These are phyloP conservation scores for Botryotinia narcissicola DNA, from an alignment of 2,329 filamentous ascomycete genomes.

Conservation along the genomic window DNA sequence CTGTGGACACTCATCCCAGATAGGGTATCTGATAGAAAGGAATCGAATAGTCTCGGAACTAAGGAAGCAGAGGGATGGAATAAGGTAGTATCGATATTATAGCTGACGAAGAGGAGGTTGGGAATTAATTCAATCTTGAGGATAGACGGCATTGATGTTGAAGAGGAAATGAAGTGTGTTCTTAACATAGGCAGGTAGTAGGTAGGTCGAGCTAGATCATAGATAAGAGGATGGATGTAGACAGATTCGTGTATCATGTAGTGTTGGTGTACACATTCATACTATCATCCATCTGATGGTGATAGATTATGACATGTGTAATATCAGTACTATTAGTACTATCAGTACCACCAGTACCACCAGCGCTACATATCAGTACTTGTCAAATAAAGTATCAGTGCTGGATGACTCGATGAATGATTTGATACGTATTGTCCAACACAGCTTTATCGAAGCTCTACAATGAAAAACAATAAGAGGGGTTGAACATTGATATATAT, in stretches of 20 bases:
- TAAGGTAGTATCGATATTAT: too few species aligned
- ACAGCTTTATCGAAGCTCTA: not conserved
- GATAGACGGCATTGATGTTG: not conserved
- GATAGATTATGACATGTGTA: not conserved
- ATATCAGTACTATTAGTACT: too few species aligned
- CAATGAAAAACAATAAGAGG: not conserved
- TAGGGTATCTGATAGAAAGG: not conserved
- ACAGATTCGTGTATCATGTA: not conserved
- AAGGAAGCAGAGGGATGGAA: not conserved
- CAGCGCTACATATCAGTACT: not conserved
- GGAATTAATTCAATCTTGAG: not conserved
- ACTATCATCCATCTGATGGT: not conserved
- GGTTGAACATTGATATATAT: not conserved
- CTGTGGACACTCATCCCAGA: not conserved
- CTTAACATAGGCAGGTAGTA: not conserved
- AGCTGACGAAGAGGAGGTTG: not conserved
- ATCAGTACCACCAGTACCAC: not conserved
- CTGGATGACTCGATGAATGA: not conserved
- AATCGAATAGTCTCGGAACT: not conserved
- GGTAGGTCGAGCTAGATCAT: too few species aligned
- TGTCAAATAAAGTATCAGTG: not conserved
- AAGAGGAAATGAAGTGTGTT: not conserved
- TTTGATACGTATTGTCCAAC: not conserved
- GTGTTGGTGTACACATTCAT: not conserved
- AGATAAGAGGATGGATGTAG: not conserved